Percentiles rank a stretch among this genome's conserved stretches.
These are phyloP conservation scores for Tetracladium maxilliforme DNA, from an alignment of 2,329 filamentous ascomycete genomes.

Conservation along the genomic window DNA sequence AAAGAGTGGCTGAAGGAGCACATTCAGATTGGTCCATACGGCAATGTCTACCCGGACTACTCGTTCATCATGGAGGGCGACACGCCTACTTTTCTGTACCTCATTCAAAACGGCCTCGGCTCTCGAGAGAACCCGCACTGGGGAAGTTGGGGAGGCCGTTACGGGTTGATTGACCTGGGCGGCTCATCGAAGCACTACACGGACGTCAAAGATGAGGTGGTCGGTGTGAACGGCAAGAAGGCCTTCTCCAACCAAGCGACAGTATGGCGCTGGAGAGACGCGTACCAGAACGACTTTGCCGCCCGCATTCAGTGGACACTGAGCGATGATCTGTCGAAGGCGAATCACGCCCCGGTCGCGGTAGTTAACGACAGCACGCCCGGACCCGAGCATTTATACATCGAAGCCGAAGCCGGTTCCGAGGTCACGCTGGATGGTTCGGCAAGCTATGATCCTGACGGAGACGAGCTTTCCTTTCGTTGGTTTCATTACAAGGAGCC, in stretches of 20 bases:
- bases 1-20: constrained; percentile 26
- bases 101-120: constrained; percentile 21
- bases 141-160: constrained; percentile 22
- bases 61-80: constrained; percentile 27
- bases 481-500: constrained; percentile 27
- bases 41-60: constrained; percentile 18
- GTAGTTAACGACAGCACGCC: constrained; percentile 20
- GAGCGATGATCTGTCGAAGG: constrained; percentile 13
- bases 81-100: constrained; percentile 19
- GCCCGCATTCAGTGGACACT: constrained; percentile 31
- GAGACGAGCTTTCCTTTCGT: constrained; percentile 17
- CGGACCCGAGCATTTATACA: constrained; percentile 16
- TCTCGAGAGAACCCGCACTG: constrained; percentile 17
- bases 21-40: constrained; percentile 28
- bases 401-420: constrained; percentile 18
- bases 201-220: constrained; percentile 14
- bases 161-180: constrained; percentile 8
- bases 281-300: constrained; percentile 31
- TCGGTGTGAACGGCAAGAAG: constrained; percentile 13
- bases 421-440: constrained; percentile 20
- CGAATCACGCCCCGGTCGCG: constrained; percentile 22
- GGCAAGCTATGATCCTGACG: constrained; percentile 21
- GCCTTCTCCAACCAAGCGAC: constrained; percentile 25
- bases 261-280: constrained; percentile 31
- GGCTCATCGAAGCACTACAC: constrained; percentile 7